A percentile compares a stretch with the other conserved stretches of the same genome.
These are phyloP conservation scores for Micromonas commoda DNA, from an alignment of 139 green algal species.

Conservation along the genomic window DNA sequence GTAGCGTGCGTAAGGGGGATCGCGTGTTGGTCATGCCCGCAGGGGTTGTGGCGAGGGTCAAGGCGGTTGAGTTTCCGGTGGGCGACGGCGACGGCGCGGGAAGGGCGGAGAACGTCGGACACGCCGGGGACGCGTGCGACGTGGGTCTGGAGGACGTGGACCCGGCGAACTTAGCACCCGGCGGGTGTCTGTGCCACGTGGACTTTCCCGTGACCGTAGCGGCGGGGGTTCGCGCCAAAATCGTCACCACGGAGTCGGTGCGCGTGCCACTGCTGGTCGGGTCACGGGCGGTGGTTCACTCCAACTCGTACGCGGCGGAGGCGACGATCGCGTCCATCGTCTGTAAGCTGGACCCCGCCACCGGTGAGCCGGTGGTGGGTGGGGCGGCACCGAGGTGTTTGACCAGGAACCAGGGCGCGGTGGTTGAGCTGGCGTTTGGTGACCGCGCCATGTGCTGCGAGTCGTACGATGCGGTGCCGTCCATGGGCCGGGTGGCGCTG, in stretches of 20 bases:
- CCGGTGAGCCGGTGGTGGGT: not conserved
- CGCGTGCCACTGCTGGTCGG: not conserved
- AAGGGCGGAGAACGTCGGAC: constrained; percentile 39
- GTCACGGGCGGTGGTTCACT: not conserved
- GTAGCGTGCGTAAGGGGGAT: constrained; percentile 29
- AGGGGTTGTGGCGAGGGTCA: constrained; percentile 42
- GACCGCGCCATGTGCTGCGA: not conserved
- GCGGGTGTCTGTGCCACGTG: constrained; percentile 3
- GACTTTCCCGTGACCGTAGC: not conserved
- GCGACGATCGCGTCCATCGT: not conserved
- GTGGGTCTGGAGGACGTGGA: constrained; percentile 58
- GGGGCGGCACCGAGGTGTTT: not conserved
- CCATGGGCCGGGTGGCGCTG: not conserved
- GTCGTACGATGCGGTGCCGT: not conserved
- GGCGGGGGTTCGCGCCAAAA: not conserved
- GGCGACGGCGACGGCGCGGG: not conserved
- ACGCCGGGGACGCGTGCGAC: constrained; percentile 64
- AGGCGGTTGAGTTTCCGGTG: too few relatives aligned
- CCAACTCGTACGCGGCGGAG: not conserved
- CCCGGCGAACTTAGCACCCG: not conserved
- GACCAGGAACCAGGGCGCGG: not conserved
- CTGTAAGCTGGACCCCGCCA: not conserved
- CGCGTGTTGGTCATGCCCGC: constrained; percentile 62
- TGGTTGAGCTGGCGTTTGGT: not conserved
- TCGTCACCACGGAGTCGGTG: not conserved